Evolutionary conservation across 2,329 filamentous ascomycete genomes (phyloP), one percentile per base, ranked within the genome.

Genomic region (Xylariaceae sp.): DNA sequence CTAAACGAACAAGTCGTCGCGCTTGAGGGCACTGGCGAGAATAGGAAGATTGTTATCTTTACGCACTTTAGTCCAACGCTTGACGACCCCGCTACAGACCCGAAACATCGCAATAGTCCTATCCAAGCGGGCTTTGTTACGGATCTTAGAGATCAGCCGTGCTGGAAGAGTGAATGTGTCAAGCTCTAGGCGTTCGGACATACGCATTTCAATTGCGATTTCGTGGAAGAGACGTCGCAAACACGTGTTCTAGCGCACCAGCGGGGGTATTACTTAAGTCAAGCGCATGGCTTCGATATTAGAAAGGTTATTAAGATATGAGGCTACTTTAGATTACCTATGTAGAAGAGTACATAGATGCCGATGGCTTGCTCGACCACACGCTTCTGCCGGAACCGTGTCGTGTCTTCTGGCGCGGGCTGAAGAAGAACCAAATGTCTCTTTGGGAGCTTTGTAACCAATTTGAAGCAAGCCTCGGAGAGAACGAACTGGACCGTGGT

Each of bases 141-240:
- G 0, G 75, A 81, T 53, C 54, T 81, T 29, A 65, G 65, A 0
- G 23, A 24, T 0, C 67, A 78, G 56, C 2, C 4, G 3, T 79
- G 75, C 61, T 81, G 74, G 65, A 64, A 4, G 1, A 72, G 62
- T 24, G 21, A 17, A 0, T 65, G 55, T 2, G 76, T 80, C 16
- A 75, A 69, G 63, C 26, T 78, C 0, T 82, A 78, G 79, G 78
- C 73, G 0, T 82, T 81, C 67, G 78, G 79, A 0, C 79, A 82
- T 57, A 82, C 79, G 9, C 78, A 81, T 60, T 79, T 71, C 61
- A 79, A 78, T 54, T 79, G 77, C 62, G 73, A 76, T 34, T 77
- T 75, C 54, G 23, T 53, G 4, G 69, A 73, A 3, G 66, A 68
- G 64, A 67, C 62, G 5, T 63, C 55, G 0, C 64, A 50, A 3